These are phyloP conservation scores for Taxillus chinensis DNA, from an alignment of 164 flowering plant species.

Conservation along the genomic window DNA sequence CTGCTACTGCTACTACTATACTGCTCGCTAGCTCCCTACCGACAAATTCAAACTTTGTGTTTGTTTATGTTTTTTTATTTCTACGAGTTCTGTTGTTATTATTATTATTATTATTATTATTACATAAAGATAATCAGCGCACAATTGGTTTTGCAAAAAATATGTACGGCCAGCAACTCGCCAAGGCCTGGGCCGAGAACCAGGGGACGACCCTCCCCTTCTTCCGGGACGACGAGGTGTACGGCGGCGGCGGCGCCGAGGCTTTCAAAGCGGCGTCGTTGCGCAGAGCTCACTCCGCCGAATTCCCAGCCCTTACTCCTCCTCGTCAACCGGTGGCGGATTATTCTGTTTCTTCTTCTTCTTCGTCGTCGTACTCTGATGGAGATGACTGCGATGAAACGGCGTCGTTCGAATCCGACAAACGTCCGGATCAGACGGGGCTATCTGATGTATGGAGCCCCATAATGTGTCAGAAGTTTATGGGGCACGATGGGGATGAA, in stretches of 20 bases:
- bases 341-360: conserved; percentile 2
- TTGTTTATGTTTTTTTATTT: too few species aligned
- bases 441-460: conserved; percentile 42
- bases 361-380: conserved; percentile 17
- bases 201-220: conserved; percentile 54
- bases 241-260: conserved; percentile 10
- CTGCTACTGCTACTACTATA: too few species aligned
- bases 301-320: conserved; percentile 1
- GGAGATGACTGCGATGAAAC: conserved; percentile 12
- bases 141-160: background rate
- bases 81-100: too few species aligned
- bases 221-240: conserved; percentile 17
- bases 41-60: too few species aligned
- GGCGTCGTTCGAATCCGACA: background rate
- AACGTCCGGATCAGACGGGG: background rate
- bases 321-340: too few species aligned
- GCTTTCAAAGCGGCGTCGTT: conserved; percentile 23
- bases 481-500: conserved; percentile 7
- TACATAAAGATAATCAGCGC: too few species aligned
- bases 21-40: too few species aligned
- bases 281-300: conserved; percentile 55
- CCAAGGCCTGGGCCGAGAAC: conserved; percentile 13
- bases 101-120: too few species aligned
- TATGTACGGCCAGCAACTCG: conserved; percentile 7
- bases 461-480: conserved; percentile 27